Conservation (phyloP, 2,329 filamentous ascomycete species). For the Fusarium kyushuense region DNA sequence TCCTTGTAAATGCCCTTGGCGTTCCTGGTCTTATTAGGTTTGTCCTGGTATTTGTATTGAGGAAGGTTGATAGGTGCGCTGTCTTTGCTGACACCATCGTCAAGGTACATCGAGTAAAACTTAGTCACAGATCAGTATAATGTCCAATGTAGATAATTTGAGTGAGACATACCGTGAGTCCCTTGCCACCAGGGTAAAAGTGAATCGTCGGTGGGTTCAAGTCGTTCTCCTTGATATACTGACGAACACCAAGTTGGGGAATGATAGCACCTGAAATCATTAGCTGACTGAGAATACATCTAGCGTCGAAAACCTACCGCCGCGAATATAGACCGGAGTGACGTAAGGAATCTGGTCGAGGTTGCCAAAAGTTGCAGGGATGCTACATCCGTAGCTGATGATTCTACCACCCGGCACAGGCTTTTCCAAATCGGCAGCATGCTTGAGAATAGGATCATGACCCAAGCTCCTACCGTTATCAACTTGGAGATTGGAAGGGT, state of each 20-base stretch:
- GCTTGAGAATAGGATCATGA: background rate
- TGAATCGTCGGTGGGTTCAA: constrained; percentile 4
- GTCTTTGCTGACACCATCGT: constrained; percentile 3
- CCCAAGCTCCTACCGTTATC: background rate
- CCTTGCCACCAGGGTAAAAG: background rate
- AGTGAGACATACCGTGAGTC: background rate
- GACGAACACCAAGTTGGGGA: constrained; percentile 5
- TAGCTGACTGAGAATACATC: rapidly evolving
- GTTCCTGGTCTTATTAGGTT: background rate
- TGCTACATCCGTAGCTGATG: background rate
- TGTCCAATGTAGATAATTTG: rapidly evolving
- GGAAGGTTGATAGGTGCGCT: background rate
- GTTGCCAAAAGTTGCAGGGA: background rate
- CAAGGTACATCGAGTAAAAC: constrained; percentile 11
- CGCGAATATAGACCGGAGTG: constrained; percentile 6
- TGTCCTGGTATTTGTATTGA: background rate
- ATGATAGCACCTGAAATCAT: background rate
- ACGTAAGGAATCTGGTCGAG: background rate
- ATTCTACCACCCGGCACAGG: background rate
- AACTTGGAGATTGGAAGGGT: background rate
- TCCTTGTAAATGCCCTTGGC: background rate
- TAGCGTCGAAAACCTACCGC: rapidly evolving
- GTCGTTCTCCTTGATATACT: background rate
- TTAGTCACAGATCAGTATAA: rapidly evolving
- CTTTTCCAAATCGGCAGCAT: background rate